Percentiles rank a stretch among this genome's conserved stretches.
Evolutionary conservation across 495 filamentous ascomycete species (phyloP).

Genomic region (Aspergillus heteromorphus): DNA sequence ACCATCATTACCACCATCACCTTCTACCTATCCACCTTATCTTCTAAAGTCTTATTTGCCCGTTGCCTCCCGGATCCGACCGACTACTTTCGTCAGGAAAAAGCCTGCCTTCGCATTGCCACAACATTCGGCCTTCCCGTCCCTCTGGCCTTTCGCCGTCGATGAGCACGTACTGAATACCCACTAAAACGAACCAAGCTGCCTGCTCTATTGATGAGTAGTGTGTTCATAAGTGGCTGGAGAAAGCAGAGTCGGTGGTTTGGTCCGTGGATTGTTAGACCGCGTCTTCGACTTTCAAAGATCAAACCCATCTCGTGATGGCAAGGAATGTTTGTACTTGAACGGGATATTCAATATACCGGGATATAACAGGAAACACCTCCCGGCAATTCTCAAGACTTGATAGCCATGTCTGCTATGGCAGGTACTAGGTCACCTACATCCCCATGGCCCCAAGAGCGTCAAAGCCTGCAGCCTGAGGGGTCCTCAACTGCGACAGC

Average conservation of each 20-base stretch:
- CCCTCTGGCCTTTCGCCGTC: not conserved
- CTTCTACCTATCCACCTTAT: not conserved
- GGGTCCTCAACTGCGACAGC: conserved; percentile 22
- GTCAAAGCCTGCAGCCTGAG: conserved; percentile 24
- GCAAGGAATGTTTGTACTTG: conserved; percentile 8
- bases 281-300: not conserved
- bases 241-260: not conserved
- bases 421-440: conserved; percentile 43
- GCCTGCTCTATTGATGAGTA: not conserved
- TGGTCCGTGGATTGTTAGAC: not conserved
- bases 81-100: not conserved
- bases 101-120: not conserved
- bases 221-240: not conserved
- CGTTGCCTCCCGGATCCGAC: not conserved
- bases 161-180: not conserved
- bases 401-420: conserved; percentile 32
- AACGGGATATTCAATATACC: conserved; percentile 5
- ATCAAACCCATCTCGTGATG: conserved; percentile 13
- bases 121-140: not conserved
- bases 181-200: not conserved
- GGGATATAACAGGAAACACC: conserved; percentile 3
- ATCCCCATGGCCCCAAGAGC: conserved; percentile 40
- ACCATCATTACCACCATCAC: not conserved
- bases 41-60: not conserved
- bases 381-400: conserved; percentile 5